phyloP scores from a whole-genome alignment of 2,329 filamentous ascomycete species.

The Penicillium sp. region DNA sequence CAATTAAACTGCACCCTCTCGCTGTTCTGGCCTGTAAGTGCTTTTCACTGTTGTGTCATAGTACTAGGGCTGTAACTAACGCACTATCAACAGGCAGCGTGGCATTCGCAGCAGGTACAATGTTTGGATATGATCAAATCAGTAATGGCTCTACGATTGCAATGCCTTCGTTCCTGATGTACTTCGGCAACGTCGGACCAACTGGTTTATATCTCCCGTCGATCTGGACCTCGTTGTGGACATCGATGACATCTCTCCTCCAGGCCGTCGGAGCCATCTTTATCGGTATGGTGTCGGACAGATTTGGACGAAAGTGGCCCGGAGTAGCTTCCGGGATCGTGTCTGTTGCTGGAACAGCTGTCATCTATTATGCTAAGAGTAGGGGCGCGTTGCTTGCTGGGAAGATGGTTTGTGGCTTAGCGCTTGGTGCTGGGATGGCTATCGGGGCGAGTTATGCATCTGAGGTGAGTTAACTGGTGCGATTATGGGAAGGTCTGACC shows the following conservation, averaged over 20 bases:
- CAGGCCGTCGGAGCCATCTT: constrained; percentile 28
- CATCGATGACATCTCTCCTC: constrained; percentile 28
- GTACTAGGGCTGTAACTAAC: neutral
- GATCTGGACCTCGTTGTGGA: constrained; percentile 28
- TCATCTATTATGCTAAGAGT: constrained; percentile 22
- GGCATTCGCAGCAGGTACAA: constrained; percentile 5
- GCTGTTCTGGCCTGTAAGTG: constrained; percentile 5
- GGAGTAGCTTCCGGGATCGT: constrained; percentile 34
- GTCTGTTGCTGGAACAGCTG: constrained; percentile 21
- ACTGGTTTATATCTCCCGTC: constrained; percentile 24
- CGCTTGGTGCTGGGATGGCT: constrained; percentile 25
- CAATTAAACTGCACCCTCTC: constrained; percentile 1
- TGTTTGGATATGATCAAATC: constrained; percentile 13
- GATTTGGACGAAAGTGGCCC: constrained; percentile 41
- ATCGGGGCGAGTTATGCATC: constrained; percentile 27
- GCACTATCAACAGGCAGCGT: neutral
- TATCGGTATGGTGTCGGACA: constrained; percentile 40
- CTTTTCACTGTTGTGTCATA: neutral
- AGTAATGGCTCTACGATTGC: constrained; percentile 10
- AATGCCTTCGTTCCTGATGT: constrained; percentile 8
- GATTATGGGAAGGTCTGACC: neutral
- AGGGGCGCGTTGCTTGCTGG: constrained; percentile 24
- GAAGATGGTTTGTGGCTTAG: constrained; percentile 25
- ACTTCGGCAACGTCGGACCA: neutral
- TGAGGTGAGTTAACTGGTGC: constrained; percentile 16